A percentile compares a stretch with the other conserved stretches of the same genome.
Evolutionary conservation across 352 stramenopile species (phyloP).

Genomic region (Lagenidium giganteum): DNA sequence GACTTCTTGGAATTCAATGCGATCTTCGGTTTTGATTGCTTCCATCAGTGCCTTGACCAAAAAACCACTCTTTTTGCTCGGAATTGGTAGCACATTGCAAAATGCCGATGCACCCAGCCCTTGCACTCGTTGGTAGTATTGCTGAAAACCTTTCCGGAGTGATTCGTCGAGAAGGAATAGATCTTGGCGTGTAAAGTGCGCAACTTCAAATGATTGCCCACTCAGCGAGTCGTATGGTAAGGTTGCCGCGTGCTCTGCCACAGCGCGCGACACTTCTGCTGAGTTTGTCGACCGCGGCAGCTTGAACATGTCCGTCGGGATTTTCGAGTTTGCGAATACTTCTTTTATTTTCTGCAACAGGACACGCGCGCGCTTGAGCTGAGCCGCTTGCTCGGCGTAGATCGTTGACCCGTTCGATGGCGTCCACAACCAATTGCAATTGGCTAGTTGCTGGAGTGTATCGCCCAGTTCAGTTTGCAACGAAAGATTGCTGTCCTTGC

Average conservation of each 20-base stretch:
- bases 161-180: constrained; percentile 74
- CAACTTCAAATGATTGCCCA: constrained; percentile 44
- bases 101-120: constrained; percentile 57
- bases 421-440: no score
- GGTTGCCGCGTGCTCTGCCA: constrained; percentile 49
- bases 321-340: no score
- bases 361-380: no score
- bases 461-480: no score
- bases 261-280: constrained; percentile 43
- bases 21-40: constrained; percentile 59
- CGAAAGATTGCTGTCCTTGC: no score
- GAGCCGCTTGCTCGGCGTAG: no score
- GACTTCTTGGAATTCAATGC: constrained; percentile 34
- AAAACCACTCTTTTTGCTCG: constrained; percentile 68
- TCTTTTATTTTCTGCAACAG: no score
- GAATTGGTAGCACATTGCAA: constrained; percentile 44
- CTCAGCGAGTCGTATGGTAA: constrained; percentile 47
- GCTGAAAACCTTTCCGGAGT: constrained; percentile 47
- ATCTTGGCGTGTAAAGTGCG: constrained; percentile 79
- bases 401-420: no score
- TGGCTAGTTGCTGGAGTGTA: constrained; percentile 18
- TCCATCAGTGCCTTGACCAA: constrained; percentile 79
- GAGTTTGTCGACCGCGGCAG: no score
- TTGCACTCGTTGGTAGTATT: constrained; percentile 50
- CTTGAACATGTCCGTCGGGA: no score